phyloP scores from a whole-genome alignment of 1,139 yeast genomes.

The Scheffersomyces lignicola region DNA sequence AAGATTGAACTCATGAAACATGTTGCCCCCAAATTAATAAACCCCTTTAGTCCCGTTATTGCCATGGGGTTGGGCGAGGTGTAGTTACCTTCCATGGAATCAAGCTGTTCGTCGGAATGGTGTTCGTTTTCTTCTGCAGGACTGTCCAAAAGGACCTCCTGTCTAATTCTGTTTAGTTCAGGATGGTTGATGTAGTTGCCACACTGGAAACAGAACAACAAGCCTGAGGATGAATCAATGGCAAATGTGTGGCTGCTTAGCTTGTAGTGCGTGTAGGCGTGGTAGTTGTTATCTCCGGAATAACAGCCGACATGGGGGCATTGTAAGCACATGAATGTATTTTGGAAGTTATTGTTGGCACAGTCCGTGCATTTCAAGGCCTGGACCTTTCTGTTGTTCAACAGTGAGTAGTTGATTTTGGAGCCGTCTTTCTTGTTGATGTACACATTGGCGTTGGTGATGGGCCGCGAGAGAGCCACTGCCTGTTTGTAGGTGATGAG shows the following conservation, averaged over 20 bases:
- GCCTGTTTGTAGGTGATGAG: conserved; percentile 61
- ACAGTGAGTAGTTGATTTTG: conserved; percentile 26
- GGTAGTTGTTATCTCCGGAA: conserved; percentile 33
- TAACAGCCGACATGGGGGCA: conserved; percentile 84
- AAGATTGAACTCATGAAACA: conserved; percentile 92
- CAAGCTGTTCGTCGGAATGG: conserved; percentile 18
- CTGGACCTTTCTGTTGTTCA: conserved; percentile 39
- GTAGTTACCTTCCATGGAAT: conserved; percentile 18
- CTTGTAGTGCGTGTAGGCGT: conserved; percentile 63
- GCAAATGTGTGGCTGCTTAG: conserved; percentile 72
- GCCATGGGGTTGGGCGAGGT: conserved; percentile 59
- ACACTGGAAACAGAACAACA: conserved; percentile 77
- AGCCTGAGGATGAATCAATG: conserved; percentile 57
- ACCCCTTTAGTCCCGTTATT: conserved; percentile 76
- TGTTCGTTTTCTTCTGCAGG: conserved; percentile 15
- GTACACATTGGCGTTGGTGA: conserved; percentile 21
- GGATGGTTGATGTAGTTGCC: conserved; percentile 67
- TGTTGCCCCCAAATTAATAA: conserved; percentile 92
- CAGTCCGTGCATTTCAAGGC: conserved; percentile 56
- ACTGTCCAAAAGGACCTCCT: conserved; percentile 19
- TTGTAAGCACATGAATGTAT: conserved; percentile 70
- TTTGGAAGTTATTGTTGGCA: conserved; percentile 43
- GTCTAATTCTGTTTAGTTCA: conserved; percentile 51
- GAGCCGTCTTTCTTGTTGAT: conserved; percentile 33
- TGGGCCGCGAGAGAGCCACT: conserved; percentile 44